Evolutionary conservation across 352 stramenopile genomes (phyloP).

Genomic region (Poterioochromonas sp.): DNA sequence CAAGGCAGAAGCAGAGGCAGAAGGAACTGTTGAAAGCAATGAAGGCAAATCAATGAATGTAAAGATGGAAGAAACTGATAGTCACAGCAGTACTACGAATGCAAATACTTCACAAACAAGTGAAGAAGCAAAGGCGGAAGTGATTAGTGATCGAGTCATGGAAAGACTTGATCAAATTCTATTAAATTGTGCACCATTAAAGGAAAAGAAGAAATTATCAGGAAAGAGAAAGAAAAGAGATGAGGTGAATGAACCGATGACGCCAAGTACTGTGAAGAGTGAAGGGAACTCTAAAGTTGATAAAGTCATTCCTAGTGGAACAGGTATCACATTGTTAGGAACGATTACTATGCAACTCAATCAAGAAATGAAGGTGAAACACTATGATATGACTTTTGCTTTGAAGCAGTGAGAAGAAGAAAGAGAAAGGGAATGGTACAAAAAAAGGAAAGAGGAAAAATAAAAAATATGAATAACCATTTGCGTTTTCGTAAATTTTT

Average conservation of each 20-base stretch:
- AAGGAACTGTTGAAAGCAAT: no score
- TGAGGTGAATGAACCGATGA: neutral
- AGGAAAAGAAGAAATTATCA: neutral
- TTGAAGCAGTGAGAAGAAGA: neutral
- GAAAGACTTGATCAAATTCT: conserved; percentile 1
- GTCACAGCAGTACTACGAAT: no score
- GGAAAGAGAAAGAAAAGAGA: no score
- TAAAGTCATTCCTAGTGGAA: neutral
- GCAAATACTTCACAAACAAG: neutral
- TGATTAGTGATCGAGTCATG: neutral
- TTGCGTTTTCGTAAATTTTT: no score
- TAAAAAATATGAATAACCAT: no score
- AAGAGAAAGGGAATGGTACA: no score
- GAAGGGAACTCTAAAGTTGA: neutral
- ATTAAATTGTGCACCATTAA: neutral
- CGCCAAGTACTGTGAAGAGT: neutral
- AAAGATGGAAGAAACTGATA: no score
- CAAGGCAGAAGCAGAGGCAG: no score
- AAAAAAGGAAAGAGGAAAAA: no score
- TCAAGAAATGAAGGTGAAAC: neutral
- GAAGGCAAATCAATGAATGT: neutral
- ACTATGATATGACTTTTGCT: neutral
- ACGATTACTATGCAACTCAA: neutral
- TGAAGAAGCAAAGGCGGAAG: neutral
- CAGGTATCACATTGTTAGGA: neutral